phyloP scores from a whole-genome alignment of 495 filamentous ascomycete species.

The Xylaria bambusicola region DNA sequence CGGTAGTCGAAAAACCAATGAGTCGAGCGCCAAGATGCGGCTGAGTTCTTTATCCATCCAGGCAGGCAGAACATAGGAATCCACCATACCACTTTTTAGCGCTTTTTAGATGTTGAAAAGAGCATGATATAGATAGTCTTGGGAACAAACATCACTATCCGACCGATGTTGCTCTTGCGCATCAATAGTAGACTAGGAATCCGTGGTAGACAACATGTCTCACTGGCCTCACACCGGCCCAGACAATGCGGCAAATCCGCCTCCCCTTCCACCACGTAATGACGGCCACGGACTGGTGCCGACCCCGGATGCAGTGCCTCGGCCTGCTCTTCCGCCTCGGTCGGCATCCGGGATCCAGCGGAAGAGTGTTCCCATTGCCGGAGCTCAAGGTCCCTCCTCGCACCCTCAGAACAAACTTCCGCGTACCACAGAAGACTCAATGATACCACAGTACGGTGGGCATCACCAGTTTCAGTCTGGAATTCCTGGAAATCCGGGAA shows the following conservation, averaged over 20 bases:
- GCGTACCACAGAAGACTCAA: background rate
- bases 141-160: background rate
- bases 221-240: background rate
- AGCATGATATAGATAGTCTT: background rate
- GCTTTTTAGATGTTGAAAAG: background rate
- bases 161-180: background rate
- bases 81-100: background rate
- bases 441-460: background rate
- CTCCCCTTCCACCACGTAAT: slow-evolving; percentile 12
- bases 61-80: background rate
- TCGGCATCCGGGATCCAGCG: background rate
- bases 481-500: background rate
- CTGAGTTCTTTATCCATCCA: background rate
- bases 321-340: slow-evolving; percentile 11
- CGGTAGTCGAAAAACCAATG: slow-evolving; percentile 10
- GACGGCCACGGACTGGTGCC: background rate
- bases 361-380: background rate
- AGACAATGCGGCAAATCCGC: slow-evolving; percentile 4
- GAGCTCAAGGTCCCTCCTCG: background rate
- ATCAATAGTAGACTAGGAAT: background rate
- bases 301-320: background rate
- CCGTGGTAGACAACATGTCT: background rate
- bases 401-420: background rate
- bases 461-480: background rate
- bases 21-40: slow-evolving; percentile 10